Evolutionary conservation across 148 eudicot genomes (phyloP).

Genomic region (Rhododendron griersonianum): DNA sequence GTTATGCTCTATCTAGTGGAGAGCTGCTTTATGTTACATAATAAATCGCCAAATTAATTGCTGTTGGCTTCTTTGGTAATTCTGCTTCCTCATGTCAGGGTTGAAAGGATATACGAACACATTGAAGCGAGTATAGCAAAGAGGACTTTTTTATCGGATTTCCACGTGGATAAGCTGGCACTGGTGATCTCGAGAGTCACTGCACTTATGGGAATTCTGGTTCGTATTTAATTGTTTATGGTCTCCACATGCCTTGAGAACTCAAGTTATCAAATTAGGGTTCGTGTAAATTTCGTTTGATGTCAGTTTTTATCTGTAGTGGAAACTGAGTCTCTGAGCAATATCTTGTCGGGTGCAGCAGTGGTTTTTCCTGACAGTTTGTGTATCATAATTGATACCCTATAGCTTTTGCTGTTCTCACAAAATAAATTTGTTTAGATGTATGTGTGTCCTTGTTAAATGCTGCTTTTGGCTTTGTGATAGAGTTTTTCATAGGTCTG

Average conservation of each 20-base stretch:
- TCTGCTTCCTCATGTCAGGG: constrained; percentile 44
- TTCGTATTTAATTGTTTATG: constrained; percentile 27
- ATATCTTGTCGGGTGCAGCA: not conserved
- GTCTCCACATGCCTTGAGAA: not conserved
- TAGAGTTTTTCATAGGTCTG: not conserved
- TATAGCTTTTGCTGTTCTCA: not conserved
- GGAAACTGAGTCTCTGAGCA: not conserved
- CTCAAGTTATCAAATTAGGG: not conserved
- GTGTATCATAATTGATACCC: not conserved
- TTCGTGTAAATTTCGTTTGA: not conserved
- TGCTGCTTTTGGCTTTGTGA: not conserved
- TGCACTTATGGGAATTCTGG: constrained; percentile 91
- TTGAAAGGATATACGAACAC: constrained; percentile 78
- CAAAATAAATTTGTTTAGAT: not conserved
- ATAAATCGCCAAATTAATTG: not conserved
- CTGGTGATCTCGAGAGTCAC: constrained; percentile 84
- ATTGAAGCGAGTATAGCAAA: constrained; percentile 47
- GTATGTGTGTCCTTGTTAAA: not conserved
- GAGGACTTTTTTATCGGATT: constrained; percentile 40
- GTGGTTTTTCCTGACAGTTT: not conserved
- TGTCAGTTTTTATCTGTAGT: not conserved
- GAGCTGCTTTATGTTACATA: not conserved
- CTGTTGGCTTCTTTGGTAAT: not conserved
- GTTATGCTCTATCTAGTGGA: not conserved
- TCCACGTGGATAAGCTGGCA: constrained; percentile 65